Percentiles rank a stretch among this genome's conserved stretches.
Conservation (phyloP, 306 rosid genomes). For the Fragaria vesca region DNA sequence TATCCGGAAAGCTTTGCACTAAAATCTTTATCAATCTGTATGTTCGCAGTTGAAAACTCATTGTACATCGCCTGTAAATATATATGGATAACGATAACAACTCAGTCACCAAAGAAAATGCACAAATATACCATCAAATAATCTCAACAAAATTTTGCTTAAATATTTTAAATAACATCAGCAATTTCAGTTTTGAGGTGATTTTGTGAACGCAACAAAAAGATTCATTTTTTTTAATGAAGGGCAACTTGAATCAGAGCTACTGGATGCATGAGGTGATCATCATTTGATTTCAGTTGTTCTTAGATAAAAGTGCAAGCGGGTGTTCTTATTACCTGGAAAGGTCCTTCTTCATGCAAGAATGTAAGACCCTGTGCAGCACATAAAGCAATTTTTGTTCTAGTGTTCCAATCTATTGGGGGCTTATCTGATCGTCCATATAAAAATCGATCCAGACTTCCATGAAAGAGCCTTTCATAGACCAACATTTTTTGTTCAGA, state of each 20-base stretch:
- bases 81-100: neutral
- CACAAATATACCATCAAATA: neutral
- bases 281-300: neutral
- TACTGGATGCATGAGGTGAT: neutral
- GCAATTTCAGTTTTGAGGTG: neutral
- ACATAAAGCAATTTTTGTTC: constrained; percentile 87
- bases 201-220: neutral
- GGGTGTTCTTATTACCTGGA: constrained; percentile 65
- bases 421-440: constrained; percentile 95
- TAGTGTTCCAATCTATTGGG: constrained; percentile 91
- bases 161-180: neutral
- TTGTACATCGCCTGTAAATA: constrained; percentile 92
- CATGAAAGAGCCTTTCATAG: constrained; percentile 90
- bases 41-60: constrained; percentile 87
- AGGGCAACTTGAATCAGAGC: neutral
- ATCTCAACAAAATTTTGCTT: neutral
- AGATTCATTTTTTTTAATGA: neutral
- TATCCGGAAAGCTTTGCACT: constrained; percentile 99
- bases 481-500: constrained; percentile 78
- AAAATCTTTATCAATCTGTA: constrained; percentile 96
- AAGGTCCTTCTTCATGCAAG: constrained; percentile 99
- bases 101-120: constrained; percentile 28
- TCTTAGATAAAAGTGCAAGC: neutral
- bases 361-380: constrained; percentile 97
- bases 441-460: constrained; percentile 80